Evolutionary conservation across 257 asterid genomes (phyloP), one percentile per base, ranked within the genome.

Genomic region (Paulownia fortunei): DNA sequence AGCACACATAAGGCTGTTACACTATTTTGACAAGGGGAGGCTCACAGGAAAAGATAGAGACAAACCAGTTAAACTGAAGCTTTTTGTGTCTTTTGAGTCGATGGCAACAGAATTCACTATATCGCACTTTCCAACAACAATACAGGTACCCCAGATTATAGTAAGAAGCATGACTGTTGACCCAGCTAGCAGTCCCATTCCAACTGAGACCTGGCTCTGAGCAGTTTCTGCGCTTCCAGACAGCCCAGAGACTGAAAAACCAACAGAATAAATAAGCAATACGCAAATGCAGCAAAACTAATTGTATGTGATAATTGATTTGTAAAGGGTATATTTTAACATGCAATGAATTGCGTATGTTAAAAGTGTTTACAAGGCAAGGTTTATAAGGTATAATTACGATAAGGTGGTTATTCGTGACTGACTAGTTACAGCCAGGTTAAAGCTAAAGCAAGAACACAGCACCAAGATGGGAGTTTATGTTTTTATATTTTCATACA

Each of bases 101-200:
- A 74, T 64, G 41, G 98, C 92, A 16, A 78, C 51, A 42, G 83
- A 49, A 46, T 91, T 81, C 76, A 76, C 80, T 11, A 92, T 23
- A 68, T 94, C 96, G 18, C 96, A 90, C 88, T 94, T 95, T 72
- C 99, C 99, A 42, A 93, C 93, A 59, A 87, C 0, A 76, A 94
- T 73, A 82, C 99, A 95, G 65, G 94, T 83, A 2, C 99, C 98
- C 99, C 99, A 95, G 72, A 89, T 85, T 8, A 90, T 83, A 15
- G 99, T 95, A 64, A 95, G 89, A 68, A 93, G 97, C 98, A 95
- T 89, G 76, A 95, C 97, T 1, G 98, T 93, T n/a, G 99, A 95
- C 36, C 99, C 99, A 70, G 99, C 99, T 32, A 93, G 77, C 81
- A 95, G 87, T n/a, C 97, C 99, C 85, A 95, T 93, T 70, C 98